These are phyloP conservation scores for Pseudovirgaria hyperparasitica DNA, from an alignment of 2,329 filamentous ascomycete genomes.

Conservation along the genomic window DNA sequence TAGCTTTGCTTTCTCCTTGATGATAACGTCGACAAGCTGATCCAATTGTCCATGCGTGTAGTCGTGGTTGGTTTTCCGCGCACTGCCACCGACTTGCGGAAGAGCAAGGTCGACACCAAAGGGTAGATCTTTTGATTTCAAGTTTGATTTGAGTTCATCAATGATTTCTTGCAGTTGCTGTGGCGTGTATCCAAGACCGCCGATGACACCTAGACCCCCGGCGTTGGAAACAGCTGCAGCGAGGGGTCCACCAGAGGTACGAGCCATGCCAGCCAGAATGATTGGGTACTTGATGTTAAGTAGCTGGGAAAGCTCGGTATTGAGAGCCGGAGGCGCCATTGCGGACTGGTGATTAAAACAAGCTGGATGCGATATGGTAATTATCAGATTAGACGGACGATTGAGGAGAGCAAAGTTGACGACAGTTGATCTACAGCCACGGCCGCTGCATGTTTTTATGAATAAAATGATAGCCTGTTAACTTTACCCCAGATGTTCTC, in stretches of 20 bases:
- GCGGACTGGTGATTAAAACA: slow-evolving; percentile 6
- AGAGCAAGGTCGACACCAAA: slow-evolving; percentile 89
- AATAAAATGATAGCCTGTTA: too few species aligned
- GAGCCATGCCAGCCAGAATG: slow-evolving; percentile 87
- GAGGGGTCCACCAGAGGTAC: slow-evolving; percentile 40
- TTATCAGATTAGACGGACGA: too few species aligned
- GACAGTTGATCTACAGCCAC: slow-evolving; percentile 1
- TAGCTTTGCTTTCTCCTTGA: slow-evolving; percentile 68
- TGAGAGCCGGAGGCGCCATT: slow-evolving; percentile 21
- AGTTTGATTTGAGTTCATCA: slow-evolving; percentile 67
- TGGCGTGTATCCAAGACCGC: slow-evolving; percentile 38
- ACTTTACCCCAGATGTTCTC: too few species aligned
- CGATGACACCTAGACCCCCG: slow-evolving; percentile 58
- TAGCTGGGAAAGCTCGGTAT: slow-evolving; percentile 37
- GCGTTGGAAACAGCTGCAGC: slow-evolving; percentile 53
- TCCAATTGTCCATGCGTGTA: slow-evolving; percentile 85
- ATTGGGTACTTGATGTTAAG: slow-evolving; percentile 80
- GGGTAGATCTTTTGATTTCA: slow-evolving; percentile 54
- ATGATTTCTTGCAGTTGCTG: slow-evolving; percentile 67
- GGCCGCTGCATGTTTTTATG: too few species aligned
- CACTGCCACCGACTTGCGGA: slow-evolving; percentile 72
- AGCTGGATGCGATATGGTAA: too few species aligned
- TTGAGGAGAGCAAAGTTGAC: background rate
- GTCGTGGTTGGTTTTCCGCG: slow-evolving; percentile 87
- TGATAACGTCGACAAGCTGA: slow-evolving; percentile 75